Conservation (phyloP, 805 yeast genomes). For the Metschnikowia similis region DNA sequence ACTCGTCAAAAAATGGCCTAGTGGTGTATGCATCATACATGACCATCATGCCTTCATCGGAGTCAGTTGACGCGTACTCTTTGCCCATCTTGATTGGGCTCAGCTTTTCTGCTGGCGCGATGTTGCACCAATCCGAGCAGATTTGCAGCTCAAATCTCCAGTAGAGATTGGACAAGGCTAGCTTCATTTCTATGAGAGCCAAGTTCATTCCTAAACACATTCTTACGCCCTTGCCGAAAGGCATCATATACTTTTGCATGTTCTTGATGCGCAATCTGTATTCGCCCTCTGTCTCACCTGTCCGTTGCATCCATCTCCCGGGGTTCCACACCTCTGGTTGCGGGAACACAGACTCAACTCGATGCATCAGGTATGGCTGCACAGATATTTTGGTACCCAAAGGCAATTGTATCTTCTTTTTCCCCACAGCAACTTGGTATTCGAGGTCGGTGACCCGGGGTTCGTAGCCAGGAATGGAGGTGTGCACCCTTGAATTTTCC, state of each 20-base stretch:
- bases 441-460: conserved; percentile 46
- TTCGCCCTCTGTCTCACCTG: conserved; percentile 27
- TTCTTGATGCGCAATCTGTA: conserved; percentile 33
- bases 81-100: conserved; percentile 16
- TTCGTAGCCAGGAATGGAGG: conserved; percentile 73
- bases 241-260: conserved; percentile 55
- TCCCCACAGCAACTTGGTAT: conserved; percentile 17
- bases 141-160: conserved; percentile 42
- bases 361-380: conserved; percentile 65
- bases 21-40: conserved; percentile 57
- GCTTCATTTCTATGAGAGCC: conserved; percentile 62
- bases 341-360: conserved; percentile 47
- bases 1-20: conserved; percentile 48
- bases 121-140: conserved; percentile 42
- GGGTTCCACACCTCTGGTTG: conserved; percentile 52
- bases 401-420: conserved; percentile 36
- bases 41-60: conserved; percentile 47
- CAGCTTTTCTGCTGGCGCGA: conserved; percentile 14
- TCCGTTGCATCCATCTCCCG: conserved; percentile 54
- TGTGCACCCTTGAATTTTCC: conserved; percentile 59
- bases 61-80: conserved; percentile 10
- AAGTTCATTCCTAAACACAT: conserved; percentile 73
- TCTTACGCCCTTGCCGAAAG: conserved; percentile 69
- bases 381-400: conserved; percentile 53
- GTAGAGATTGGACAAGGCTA: conserved; percentile 50